Conservation (phyloP, 139 green algal genomes). For the Chlorella sp. region DNA sequence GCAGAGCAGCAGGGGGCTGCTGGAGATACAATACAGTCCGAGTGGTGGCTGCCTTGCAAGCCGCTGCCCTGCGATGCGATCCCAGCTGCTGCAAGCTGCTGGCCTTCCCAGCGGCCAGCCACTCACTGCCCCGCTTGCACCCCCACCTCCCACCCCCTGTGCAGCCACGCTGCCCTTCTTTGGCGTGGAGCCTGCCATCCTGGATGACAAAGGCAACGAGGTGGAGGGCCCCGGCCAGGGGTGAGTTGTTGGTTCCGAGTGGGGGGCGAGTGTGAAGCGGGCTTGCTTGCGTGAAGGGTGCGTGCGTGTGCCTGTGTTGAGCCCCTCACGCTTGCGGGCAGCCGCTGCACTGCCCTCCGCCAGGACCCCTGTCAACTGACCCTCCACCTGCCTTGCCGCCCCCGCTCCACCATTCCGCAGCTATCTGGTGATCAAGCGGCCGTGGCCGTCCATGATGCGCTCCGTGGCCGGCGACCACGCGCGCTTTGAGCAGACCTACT, state of each 20-base stretch:
- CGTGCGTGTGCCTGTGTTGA: background rate
- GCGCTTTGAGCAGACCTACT: slow-evolving; percentile 97
- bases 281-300: background rate
- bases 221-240: slow-evolving; percentile 51
- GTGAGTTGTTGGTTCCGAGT: slow-evolving; percentile 10
- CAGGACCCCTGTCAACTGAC: background rate
- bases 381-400: background rate
- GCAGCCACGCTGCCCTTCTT: slow-evolving; percentile 93
- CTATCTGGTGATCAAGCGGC: slow-evolving; percentile 72
- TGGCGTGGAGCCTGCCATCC: slow-evolving; percentile 89
- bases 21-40: no score
- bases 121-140: background rate
- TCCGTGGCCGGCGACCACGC: slow-evolving; percentile 89
- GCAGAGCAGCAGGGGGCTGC: no score
- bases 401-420: background rate
- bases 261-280: background rate
- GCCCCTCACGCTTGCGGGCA: background rate
- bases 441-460: slow-evolving; percentile 92
- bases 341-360: background rate
- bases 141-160: background rate
- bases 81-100: no score
- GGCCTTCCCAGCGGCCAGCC: slow-evolving; percentile 54
- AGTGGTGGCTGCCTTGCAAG: no score
- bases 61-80: no score
- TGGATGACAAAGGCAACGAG: slow-evolving; percentile 88